These are phyloP conservation scores for Neoboletus magnificus DNA, from an alignment of 768 basidiomycete genomes.

Conservation along the genomic window DNA sequence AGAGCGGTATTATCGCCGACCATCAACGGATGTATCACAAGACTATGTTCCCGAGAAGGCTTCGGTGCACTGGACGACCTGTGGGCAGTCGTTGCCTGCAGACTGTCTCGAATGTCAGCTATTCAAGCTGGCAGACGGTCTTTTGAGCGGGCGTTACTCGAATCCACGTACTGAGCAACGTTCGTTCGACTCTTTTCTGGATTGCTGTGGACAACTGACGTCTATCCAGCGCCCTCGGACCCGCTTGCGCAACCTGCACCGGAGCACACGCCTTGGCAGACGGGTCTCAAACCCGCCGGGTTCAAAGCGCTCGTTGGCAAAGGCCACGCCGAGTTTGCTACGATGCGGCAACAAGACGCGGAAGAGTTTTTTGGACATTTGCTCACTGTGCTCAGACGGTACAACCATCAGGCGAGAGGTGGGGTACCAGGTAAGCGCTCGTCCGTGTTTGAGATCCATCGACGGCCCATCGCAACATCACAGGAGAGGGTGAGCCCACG, in stretches of 20 bases:
- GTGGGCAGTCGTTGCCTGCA: conserved; percentile 67
- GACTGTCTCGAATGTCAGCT: conserved; percentile 95
- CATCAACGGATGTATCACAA: conserved; percentile 8
- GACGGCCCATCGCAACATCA: not conserved
- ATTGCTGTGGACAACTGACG: conserved; percentile 5
- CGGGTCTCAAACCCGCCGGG: conserved; percentile 73
- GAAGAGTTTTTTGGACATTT: conserved; percentile 92
- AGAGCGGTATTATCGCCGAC: conserved; percentile 55
- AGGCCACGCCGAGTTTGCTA: conserved; percentile 90
- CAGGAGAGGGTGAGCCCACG: conserved; percentile 56
- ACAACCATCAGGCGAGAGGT: conserved; percentile 47
- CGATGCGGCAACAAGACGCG: conserved; percentile 96
- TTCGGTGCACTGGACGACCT: conserved; percentile 54
- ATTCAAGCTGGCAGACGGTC: conserved; percentile 86
- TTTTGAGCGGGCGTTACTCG: conserved; percentile 90
- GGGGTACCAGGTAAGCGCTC: conserved; percentile 33
- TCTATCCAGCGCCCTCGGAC: conserved; percentile 25
- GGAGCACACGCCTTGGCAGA: conserved; percentile 47
- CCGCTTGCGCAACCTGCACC: conserved; percentile 31
- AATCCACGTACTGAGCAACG: conserved; percentile 45
- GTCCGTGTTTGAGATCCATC: not conserved
- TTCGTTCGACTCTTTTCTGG: conserved; percentile 8
- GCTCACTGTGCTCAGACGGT: conserved; percentile 65
- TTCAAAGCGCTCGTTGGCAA: conserved; percentile 91
- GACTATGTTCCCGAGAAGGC: conserved; percentile 31